phyloP scores from a whole-genome alignment of 1,139 yeast genomes.

The Saccharomycopsis phalli region DNA sequence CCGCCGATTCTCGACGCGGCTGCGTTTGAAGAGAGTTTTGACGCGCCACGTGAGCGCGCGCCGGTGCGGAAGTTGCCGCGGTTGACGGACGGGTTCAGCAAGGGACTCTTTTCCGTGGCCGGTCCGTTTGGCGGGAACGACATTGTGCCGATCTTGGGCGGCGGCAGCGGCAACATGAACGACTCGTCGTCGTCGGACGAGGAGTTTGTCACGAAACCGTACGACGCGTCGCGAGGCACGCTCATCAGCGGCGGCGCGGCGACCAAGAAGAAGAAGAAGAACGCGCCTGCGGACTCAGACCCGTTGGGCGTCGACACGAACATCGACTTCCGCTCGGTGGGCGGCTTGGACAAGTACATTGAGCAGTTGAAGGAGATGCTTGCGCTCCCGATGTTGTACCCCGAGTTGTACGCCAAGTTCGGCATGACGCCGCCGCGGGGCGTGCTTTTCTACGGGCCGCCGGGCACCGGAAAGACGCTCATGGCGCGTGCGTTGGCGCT shows the following conservation, averaged over 20 bases:
- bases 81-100: conserved; percentile 25
- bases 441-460: conserved; percentile 97
- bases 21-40: conserved; percentile 21
- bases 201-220: conserved; percentile 26
- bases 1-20: conserved; percentile 55
- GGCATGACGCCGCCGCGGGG: conserved; percentile 96
- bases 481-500: conserved; percentile 98
- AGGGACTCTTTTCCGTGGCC: conserved; percentile 79
- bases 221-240: conserved; percentile 19
- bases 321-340: conserved; percentile 82
- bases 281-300: conserved; percentile 80
- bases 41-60: not conserved
- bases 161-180: conserved; percentile 38
- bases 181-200: conserved; percentile 72
- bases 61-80: conserved; percentile 22
- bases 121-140: conserved; percentile 97
- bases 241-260: conserved; percentile 24
- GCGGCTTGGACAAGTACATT: conserved; percentile 87
- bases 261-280: conserved; percentile 35
- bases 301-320: conserved; percentile 92
- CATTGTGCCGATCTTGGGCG: conserved; percentile 66
- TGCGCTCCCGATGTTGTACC: conserved; percentile 83
- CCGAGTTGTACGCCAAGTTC: conserved; percentile 86
- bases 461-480: conserved; percentile 97
- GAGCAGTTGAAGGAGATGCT: conserved; percentile 96